These are phyloP conservation scores for Polygonum aviculare DNA, from an alignment of 148 eudicot genomes.

Conservation along the genomic window DNA sequence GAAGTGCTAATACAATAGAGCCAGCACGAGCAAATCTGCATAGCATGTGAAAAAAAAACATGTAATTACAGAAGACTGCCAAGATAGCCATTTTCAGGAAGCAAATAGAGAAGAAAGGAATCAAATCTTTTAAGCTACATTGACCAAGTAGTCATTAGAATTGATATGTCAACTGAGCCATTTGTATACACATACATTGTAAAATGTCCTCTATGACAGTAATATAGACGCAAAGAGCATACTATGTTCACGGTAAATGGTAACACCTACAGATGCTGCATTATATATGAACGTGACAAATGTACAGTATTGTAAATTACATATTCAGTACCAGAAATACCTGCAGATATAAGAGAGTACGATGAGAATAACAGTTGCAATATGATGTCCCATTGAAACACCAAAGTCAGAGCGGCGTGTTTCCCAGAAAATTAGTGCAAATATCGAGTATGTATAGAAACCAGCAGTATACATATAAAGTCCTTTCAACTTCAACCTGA, in stretches of 20 bases:
- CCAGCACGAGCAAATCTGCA: slow-evolving; percentile 93
- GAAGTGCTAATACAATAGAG: slow-evolving; percentile 81
- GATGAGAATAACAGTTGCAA: slow-evolving; percentile 73
- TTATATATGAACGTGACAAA: not conserved
- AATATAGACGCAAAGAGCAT: not conserved
- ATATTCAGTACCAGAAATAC: slow-evolving; percentile 22
- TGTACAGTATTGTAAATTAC: not conserved
- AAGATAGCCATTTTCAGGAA: not conserved
- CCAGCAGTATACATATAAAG: slow-evolving; percentile 81
- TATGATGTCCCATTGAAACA: slow-evolving; percentile 93
- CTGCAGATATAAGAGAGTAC: slow-evolving; percentile 57
- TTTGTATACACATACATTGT: not conserved
- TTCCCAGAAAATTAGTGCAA: slow-evolving; percentile 92
- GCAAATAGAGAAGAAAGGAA: not conserved
- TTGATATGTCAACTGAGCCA: not conserved
- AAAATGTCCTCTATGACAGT: not conserved
- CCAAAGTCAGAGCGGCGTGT: slow-evolving; percentile 94
- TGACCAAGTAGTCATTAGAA: not conserved
- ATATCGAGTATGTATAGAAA: slow-evolving; percentile 81
- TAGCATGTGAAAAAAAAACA: slow-evolving; percentile 8
- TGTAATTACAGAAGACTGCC: not conserved
- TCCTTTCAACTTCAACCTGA: slow-evolving; percentile 76
- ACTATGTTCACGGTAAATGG: not conserved
- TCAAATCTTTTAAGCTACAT: not conserved
- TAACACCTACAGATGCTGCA: not conserved